A percentile compares a stretch with the other conserved stretches of the same genome.
Evolutionary conservation across 2,329 filamentous ascomycete genomes (phyloP).

Genomic region (Pseudogymnoascus sp.): DNA sequence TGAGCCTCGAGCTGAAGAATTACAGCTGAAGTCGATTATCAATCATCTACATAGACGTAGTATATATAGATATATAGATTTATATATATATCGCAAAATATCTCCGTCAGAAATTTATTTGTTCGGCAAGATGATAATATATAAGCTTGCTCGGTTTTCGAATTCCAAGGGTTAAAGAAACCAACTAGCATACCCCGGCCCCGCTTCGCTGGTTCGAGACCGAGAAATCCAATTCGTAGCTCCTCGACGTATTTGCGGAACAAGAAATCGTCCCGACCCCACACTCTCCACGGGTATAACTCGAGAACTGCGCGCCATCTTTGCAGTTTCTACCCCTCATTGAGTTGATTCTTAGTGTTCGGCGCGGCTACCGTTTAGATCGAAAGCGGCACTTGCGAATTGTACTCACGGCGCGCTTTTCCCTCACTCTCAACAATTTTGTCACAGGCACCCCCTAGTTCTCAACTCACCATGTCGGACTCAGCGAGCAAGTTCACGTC

Average conservation of each 20-base stretch:
- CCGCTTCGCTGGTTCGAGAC: conserved; percentile 2
- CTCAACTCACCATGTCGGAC: conserved; percentile 5
- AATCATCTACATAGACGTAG: background rate
- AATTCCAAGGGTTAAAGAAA: background rate
- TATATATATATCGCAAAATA: background rate
- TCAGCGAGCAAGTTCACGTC: conserved; percentile 28
- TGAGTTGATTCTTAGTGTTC: background rate
- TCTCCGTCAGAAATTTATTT: background rate
- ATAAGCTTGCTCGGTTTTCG: background rate
- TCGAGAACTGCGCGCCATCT: background rate
- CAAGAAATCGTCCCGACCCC: background rate
- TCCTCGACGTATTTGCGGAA: background rate
- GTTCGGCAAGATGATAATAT: background rate
- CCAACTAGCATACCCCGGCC: background rate
- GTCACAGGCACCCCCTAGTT: background rate
- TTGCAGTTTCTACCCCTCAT: conserved; percentile 2
- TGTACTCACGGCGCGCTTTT: background rate
- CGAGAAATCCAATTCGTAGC: conserved; percentile 6
- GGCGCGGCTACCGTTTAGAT: background rate
- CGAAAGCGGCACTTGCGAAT: background rate
- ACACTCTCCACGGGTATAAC: conserved; percentile 1
- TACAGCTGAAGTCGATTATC: background rate
- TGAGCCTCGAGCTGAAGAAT: background rate
- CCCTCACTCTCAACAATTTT: conserved; percentile 1
- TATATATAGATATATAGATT: too few species aligned